Conservation (phyloP, 2,329 filamentous ascomycete species). For the Colletotrichum sp. region DNA sequence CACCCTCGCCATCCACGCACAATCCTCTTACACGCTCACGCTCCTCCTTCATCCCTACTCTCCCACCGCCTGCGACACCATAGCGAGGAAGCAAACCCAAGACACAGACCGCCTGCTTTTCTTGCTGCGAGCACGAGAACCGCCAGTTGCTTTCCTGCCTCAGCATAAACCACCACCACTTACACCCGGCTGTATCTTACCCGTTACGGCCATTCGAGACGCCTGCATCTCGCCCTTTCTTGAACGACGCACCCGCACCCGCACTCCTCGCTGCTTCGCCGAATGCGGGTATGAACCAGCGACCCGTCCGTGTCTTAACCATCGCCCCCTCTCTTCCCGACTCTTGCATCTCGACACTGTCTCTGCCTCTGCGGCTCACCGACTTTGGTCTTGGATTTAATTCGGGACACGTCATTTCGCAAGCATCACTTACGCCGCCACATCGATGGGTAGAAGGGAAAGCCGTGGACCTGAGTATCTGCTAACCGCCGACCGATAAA, state of each 20-base stretch:
- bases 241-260: not conserved
- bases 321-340: not conserved
- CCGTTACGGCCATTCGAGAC: slow-evolving; percentile 16
- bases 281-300: slow-evolving; percentile 18
- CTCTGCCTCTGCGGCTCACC: not conserved
- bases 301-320: slow-evolving; percentile 15
- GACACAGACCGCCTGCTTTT: slow-evolving; percentile 15
- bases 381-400: not conserved
- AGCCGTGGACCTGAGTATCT: not conserved
- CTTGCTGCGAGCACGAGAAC: not conserved
- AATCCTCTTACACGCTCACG: slow-evolving; percentile 20
- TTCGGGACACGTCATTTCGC: not conserved
- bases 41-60: slow-evolving; percentile 21
- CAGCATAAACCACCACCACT: not conserved
- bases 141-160: not conserved
- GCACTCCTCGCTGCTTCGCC: not conserved
- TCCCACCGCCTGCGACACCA: slow-evolving; percentile 4
- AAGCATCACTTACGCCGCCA: not conserved
- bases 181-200: slow-evolving; percentile 4
- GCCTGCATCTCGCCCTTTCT: slow-evolving; percentile 13
- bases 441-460: slow-evolving; percentile 6
- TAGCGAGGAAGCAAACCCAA: slow-evolving; percentile 8
- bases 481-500: slow-evolving; percentile 4
- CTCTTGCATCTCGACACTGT: not conserved
- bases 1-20: not conserved